Evolutionary conservation across 164 flowering plant species (phyloP), one percentile per base, ranked within the genome.

Genomic region (grape (Vitis vinifera)): DNA sequence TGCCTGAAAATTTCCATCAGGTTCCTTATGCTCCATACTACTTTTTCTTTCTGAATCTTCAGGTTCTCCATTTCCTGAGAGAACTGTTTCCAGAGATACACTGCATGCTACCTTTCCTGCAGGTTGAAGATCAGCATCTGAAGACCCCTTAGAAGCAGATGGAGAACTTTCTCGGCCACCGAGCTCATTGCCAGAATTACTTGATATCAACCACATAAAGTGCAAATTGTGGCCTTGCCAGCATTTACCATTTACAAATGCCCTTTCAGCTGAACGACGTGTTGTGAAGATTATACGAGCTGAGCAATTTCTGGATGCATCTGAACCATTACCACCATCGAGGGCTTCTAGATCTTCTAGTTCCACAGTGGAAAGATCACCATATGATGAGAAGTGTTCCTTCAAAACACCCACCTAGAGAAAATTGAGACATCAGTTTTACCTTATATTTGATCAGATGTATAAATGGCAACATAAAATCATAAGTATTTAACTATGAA

Each of bases 181-280:
- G 12, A 53, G 67, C 37, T 68, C 80, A 68, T 63, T 85, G 69
- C 69, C 53, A 31, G 84, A 55, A 71, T 50, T 78, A 62, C 68
- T 83, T 31, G 89, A 65, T n/a, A 69, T 68, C 69, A 87, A 51
- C 99, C 99, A 95, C 51, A 59, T 59, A 74, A 93, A 90, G 65
- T 88, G 84, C 76, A 95, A 77, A 69, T 78, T 79, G 69, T 89
- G 83, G 62, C 90, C 99, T 74, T 86, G 72, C 88, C 91, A 95
- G 81, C 83, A 78, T 86, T 83, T 90, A 49, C 90, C 97, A 77
- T 84, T 83, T 47, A 19, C 57, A 77, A 90, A 93, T 73, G 99
- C 99, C 73, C 68, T 86, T 79, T 95, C 99, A 53, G 99, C 99
- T 37, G 91, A 77, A 12, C 58, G 87, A 7, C 89, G 94, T 48